Conservation (phyloP, 2,329 filamentous ascomycete species). For the Aspergillus puulaauensis region DNA sequence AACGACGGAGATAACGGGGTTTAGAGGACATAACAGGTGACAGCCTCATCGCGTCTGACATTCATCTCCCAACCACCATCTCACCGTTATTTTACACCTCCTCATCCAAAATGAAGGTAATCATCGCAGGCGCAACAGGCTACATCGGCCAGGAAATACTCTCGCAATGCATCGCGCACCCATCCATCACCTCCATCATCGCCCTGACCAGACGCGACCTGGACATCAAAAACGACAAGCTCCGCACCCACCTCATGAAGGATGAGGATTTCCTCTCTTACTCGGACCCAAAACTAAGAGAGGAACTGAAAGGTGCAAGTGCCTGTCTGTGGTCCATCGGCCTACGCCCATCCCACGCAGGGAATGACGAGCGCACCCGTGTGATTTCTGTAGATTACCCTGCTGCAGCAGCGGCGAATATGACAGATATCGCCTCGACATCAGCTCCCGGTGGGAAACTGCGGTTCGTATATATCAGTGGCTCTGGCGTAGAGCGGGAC, state of each 20-base stretch:
- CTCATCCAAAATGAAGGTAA: constrained; percentile 15
- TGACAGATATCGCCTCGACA: not conserved
- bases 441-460: constrained; percentile 1
- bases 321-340: constrained; percentile 45
- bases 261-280: constrained; percentile 57
- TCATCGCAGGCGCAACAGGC: constrained; percentile 19
- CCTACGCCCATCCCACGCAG: not conserved
- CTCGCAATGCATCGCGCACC: constrained; percentile 49
- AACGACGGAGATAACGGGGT: too few relatives aligned
- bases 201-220: constrained; percentile 36
- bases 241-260: constrained; percentile 45
- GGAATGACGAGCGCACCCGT: not conserved
- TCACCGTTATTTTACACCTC: not conserved
- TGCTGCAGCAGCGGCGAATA: constrained; percentile 3
- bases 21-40: too few relatives aligned
- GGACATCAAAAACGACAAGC: constrained; percentile 45
- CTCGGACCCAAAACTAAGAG: constrained; percentile 42
- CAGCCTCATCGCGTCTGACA: not conserved
- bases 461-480: constrained; percentile 22
- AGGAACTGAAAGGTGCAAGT: constrained; percentile 42
- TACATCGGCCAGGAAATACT: constrained; percentile 45
- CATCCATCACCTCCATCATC: constrained; percentile 53
- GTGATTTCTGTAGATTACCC: constrained; percentile 15
- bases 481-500: constrained; percentile 14
- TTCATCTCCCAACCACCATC: not conserved